phyloP scores from a whole-genome alignment of 2,329 filamentous ascomycete species.

The Aspergillus awamori region DNA sequence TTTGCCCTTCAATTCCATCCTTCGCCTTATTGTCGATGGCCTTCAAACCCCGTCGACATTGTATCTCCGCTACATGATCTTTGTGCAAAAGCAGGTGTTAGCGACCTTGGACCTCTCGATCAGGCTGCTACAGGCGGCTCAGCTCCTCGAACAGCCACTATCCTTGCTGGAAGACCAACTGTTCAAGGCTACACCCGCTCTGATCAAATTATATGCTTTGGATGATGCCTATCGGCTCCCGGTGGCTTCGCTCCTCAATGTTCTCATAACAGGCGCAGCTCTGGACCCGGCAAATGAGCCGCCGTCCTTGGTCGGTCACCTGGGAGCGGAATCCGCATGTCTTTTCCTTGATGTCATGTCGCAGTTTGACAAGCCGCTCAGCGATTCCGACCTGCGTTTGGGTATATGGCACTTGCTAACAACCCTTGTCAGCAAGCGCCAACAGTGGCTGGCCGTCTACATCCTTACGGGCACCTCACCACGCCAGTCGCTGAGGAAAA shows the following conservation, averaged over 20 bases:
- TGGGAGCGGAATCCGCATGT: conserved; percentile 79
- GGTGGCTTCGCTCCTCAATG: conserved; percentile 70
- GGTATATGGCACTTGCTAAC: conserved; percentile 84
- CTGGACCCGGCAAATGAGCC: conserved; percentile 69
- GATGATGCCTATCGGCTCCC: conserved; percentile 67
- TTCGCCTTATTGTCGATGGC: conserved; percentile 68
- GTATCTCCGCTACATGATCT: conserved; percentile 57
- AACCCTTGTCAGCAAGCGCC: conserved; percentile 81
- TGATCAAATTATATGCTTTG: conserved; percentile 75
- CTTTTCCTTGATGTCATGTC: conserved; percentile 80
- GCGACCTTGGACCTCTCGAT: conserved; percentile 68
- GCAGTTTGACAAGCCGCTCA: conserved; percentile 74
- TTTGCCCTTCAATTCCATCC: conserved; percentile 74
- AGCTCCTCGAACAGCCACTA: conserved; percentile 63
- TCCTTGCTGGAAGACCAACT: conserved; percentile 74
- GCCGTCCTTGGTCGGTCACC: conserved; percentile 88
- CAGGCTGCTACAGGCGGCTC: conserved; percentile 70
- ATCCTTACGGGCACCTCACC: conserved; percentile 86
- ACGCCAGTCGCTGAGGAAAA: conserved; percentile 66
- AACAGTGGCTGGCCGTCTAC: conserved; percentile 95
- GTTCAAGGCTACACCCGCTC: conserved; percentile 76
- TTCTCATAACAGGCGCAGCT: conserved; percentile 71
- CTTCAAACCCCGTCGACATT: conserved; percentile 65
- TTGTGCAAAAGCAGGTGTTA: conserved; percentile 65
- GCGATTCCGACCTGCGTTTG: conserved; percentile 65